phyloP scores from a whole-genome alignment of 1,139 yeast genomes.

The Yamadazyma dushanensis region DNA sequence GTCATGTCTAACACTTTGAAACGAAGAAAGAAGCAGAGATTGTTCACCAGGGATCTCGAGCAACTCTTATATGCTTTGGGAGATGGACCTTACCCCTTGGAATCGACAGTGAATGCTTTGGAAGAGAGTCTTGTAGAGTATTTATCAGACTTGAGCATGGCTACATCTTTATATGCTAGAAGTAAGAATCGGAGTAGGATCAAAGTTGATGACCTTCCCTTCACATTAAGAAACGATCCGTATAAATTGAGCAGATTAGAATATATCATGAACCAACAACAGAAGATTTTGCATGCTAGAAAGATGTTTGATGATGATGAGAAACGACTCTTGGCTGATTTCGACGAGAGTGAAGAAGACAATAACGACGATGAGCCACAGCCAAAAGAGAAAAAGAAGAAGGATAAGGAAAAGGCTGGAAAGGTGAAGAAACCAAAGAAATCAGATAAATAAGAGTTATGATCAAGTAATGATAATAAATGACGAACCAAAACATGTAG shows the following conservation, averaged over 20 bases:
- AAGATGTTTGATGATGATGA: conserved; percentile 71
- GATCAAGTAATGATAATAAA: no score
- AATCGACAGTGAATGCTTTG: conserved; percentile 72
- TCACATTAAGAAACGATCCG: conserved; percentile 81
- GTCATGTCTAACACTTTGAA: conserved; percentile 12
- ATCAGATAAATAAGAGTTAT: no score
- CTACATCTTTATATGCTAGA: conserved; percentile 24
- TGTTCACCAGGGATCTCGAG: conserved; percentile 67
- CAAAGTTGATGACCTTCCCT: conserved; percentile 84
- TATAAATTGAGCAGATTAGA: conserved; percentile 81
- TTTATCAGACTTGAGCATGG: conserved; percentile 55
- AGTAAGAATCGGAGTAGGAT: conserved; percentile 64
- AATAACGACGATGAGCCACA: conserved; percentile 7
- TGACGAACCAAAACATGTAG: no score
- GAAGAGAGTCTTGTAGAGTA: conserved; percentile 86
- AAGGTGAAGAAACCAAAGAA: conserved; percentile 12
- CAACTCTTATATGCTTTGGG: conserved; percentile 83
- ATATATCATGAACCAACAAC: conserved; percentile 73
- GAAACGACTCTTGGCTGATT: conserved; percentile 17
- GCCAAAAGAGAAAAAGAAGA: conserved; percentile 7
- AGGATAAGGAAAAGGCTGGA: conserved; percentile 7
- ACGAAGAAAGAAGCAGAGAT: conserved; percentile 35
- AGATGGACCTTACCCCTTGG: conserved; percentile 75
- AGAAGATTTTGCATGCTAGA: conserved; percentile 75
- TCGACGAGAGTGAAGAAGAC: conserved; percentile 12